Evolutionary conservation across 805 yeast genomes (phyloP).

Genomic region (Tetrapisispora namnaoensis): DNA sequence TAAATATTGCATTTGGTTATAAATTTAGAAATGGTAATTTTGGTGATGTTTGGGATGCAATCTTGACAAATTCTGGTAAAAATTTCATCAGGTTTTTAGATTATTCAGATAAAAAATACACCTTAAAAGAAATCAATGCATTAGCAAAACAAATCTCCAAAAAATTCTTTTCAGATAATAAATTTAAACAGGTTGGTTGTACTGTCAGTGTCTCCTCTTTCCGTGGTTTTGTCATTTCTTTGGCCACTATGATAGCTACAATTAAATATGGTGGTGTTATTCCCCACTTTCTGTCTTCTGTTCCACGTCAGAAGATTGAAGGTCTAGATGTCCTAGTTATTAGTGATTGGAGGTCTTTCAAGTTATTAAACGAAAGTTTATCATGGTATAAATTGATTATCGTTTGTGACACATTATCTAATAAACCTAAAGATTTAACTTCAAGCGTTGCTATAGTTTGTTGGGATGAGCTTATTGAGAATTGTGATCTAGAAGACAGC

Average conservation of each 20-base stretch:
- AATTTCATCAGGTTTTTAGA: conserved; percentile 19
- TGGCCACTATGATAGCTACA: conserved; percentile 37
- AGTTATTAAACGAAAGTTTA: conserved; percentile 17
- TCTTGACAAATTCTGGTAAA: conserved; percentile 24
- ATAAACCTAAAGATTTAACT: neutral
- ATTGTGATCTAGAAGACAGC: conserved; percentile 6
- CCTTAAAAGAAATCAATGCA: conserved; percentile 17
- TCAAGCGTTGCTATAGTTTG: conserved; percentile 10
- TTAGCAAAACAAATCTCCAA: conserved; percentile 13
- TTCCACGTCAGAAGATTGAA: conserved; percentile 21
- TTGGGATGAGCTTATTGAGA: conserved; percentile 19
- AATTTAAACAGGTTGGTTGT: conserved; percentile 21
- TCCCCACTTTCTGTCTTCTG: conserved; percentile 32
- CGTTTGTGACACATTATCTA: conserved; percentile 20
- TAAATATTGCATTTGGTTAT: conserved; percentile 55
- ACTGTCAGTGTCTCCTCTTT: conserved; percentile 21
- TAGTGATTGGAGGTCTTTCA: conserved; percentile 19
- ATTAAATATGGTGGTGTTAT: conserved; percentile 28
- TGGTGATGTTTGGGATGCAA: conserved; percentile 61
- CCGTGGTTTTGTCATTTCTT: conserved; percentile 31
- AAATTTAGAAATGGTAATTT: conserved; percentile 65
- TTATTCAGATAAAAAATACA: conserved; percentile 8
- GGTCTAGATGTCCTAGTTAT: conserved; percentile 28
- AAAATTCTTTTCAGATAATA: conserved; percentile 5
- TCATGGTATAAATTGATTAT: conserved; percentile 26